Base-by-base conservation (phyloP, 2,329 filamentous ascomycete species). In the Claviceps africana region DNA sequence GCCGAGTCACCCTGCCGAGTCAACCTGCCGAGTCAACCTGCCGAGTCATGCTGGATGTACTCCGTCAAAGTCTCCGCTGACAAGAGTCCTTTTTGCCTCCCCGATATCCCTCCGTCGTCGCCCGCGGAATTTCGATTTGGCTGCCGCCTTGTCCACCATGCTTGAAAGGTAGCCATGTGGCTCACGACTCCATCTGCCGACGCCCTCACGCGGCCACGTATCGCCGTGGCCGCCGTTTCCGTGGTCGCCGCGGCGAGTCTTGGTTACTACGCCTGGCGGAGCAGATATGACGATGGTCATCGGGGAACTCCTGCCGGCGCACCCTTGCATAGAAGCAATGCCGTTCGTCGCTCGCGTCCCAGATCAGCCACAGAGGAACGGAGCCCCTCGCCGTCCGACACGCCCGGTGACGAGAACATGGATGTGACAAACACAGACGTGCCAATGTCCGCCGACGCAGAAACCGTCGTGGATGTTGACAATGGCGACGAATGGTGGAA, bases 241-340 rank as follows among this genome's bases (percentile, higher is more conserved):
- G 74, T 75, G 46, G 63, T 79, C 46, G 76, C 78, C 1, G 76
- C 78, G 44, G 73, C 72, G 11, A 81, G 77, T 48, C 67, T 77
- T 51, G 73, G 76, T 53, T 86, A 81, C 61, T 75, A 79, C 53
- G 67, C 81, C 58, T 85, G 82, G 63, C 62, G 62, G 59, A 65
- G 64, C 45, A 60, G 59, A 58, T 55, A 57, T 52, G 52, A 60
- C 59, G 19, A 54, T 57, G 50, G 54, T 55, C 57, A 57, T 47
- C 58, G 55, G 61, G 35, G 52, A 52, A 37, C 43, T 48, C 53
- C 58, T 43, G 61, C 58, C 10, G 66, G 65, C n/a, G 57, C 62
- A 33, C 64, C 66, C 15, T 68, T 87, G 31, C 83, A 79, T 58
- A 73, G 84, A 56, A 83, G 82, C 62, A 86, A 86, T 65, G 83